Evolutionary conservation across 2,329 filamentous ascomycete species (phyloP).

Genomic region (Aureobasidium sp.): DNA sequence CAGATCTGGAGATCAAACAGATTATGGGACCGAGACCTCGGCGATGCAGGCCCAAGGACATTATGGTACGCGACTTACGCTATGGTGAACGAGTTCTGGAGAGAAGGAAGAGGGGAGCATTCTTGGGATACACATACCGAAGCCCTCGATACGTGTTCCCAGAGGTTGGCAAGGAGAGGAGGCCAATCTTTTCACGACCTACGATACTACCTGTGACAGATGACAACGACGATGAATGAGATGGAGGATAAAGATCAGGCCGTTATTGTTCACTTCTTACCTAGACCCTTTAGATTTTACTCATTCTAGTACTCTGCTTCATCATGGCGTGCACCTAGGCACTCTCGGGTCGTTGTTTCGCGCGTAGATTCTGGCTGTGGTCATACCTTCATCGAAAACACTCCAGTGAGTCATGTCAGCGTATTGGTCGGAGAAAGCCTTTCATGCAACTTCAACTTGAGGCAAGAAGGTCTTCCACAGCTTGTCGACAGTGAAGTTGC

Average conservation of each 20-base stretch:
- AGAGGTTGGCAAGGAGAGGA: neutral
- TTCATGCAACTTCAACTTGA: neutral
- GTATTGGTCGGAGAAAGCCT: neutral
- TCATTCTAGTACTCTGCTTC: neutral
- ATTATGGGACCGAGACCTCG: slow-evolving; percentile 45
- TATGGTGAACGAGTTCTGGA: slow-evolving; percentile 64
- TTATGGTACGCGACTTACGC: slow-evolving; percentile 65
- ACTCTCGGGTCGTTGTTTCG: neutral
- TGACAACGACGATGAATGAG: neutral
- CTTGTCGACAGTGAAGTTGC: no score
- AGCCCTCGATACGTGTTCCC: slow-evolving; percentile 6
- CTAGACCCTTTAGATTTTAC: neutral
- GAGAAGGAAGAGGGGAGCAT: slow-evolving; percentile 73
- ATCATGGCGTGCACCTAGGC: neutral
- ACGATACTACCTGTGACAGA: slow-evolving; percentile 9
- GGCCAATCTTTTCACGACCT: slow-evolving; percentile 6
- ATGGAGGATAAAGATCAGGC: neutral
- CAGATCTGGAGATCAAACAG: neutral
- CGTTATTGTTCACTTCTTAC: neutral
- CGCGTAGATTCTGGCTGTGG: neutral
- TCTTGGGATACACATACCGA: slow-evolving; percentile 83
- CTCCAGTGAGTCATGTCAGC: no score
- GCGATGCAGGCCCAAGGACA: slow-evolving; percentile 75
- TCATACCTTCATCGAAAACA: neutral
- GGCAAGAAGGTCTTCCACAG: no score